Evolutionary conservation across 2,329 filamentous ascomycete species (phyloP).

Genomic region (Polytolypa hystricis): DNA sequence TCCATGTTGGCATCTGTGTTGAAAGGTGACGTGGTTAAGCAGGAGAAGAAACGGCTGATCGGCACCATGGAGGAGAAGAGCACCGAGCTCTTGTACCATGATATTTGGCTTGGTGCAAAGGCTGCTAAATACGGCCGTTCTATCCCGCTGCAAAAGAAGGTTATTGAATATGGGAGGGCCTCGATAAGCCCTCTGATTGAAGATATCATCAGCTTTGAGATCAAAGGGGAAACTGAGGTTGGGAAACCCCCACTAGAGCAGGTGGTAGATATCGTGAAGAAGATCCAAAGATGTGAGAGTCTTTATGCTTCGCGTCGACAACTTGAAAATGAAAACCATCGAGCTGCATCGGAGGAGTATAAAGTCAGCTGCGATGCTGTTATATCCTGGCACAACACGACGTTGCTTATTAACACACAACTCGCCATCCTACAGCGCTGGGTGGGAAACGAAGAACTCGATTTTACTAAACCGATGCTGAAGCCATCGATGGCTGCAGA

Average conservation of each 20-base stretch:
- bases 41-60: constrained; percentile 93
- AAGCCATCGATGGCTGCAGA: constrained; percentile 59
- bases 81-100: constrained; percentile 54
- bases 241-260: constrained; percentile 81
- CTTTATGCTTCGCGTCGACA: constrained; percentile 72
- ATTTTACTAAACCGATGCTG: constrained; percentile 68
- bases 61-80: constrained; percentile 66
- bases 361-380: constrained; percentile 77
- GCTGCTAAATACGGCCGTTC: constrained; percentile 76
- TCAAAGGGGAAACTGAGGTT: constrained; percentile 84
- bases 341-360: constrained; percentile 66
- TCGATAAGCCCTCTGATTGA: constrained; percentile 67
- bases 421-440: constrained; percentile 83
- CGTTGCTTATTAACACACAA: constrained; percentile 89
- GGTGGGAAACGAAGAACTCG: constrained; percentile 92
- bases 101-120: constrained; percentile 79
- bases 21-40: constrained; percentile 91
- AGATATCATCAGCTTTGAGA: constrained; percentile 82
- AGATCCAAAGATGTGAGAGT: constrained; percentile 79
- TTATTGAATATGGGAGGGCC: constrained; percentile 74
- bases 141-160: constrained; percentile 69
- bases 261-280: constrained; percentile 76
- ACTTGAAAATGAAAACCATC: constrained; percentile 62
- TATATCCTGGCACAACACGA: constrained; percentile 94
- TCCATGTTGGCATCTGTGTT: constrained; percentile 93